A percentile compares a stretch with the other conserved stretches of the same genome.
Conservation (phyloP, 495 filamentous ascomycete species). For the Darksidea phi region DNA sequence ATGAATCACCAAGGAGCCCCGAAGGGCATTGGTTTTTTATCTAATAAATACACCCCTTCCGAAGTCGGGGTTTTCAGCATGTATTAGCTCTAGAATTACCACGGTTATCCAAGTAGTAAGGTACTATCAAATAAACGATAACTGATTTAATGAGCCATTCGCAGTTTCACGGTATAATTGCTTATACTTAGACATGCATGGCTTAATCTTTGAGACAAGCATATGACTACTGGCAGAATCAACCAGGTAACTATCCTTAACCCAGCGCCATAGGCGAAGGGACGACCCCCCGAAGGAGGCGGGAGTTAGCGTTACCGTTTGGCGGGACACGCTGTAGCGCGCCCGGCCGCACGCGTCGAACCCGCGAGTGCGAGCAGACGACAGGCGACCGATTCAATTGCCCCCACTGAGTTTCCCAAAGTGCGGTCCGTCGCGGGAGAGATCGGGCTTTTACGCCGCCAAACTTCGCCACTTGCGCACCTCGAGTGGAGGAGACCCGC, state of each 20-base stretch:
- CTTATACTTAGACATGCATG: slow-evolving; percentile 73
- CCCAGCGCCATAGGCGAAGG: neutral
- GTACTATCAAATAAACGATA: slow-evolving; percentile 73
- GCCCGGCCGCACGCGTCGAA: too few relatives aligned
- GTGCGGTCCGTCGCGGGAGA: too few relatives aligned
- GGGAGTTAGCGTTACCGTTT: neutral
- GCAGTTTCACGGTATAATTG: slow-evolving; percentile 68
- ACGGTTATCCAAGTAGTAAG: slow-evolving; percentile 71
- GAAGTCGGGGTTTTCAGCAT: slow-evolving; percentile 64
- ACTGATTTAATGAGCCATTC: slow-evolving; percentile 72
- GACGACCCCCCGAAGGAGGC: neutral
- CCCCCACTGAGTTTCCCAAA: neutral
- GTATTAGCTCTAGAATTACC: slow-evolving; percentile 75
- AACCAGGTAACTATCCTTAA: slow-evolving; percentile 63
- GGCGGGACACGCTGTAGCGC: too few relatives aligned
- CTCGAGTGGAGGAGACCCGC: too few relatives aligned
- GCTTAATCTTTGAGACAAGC: slow-evolving; percentile 74
- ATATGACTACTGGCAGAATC: slow-evolving; percentile 72
- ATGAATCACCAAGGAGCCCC: slow-evolving; percentile 64
- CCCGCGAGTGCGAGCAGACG: too few relatives aligned
- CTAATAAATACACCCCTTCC: slow-evolving; percentile 69
- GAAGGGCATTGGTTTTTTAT: slow-evolving; percentile 67
- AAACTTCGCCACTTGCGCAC: too few relatives aligned
- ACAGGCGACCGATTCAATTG: too few relatives aligned
- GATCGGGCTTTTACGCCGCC: too few relatives aligned